Evolutionary conservation across 768 basidiomycete species (phyloP).

Genomic region (Aureoboletus auriporus): DNA sequence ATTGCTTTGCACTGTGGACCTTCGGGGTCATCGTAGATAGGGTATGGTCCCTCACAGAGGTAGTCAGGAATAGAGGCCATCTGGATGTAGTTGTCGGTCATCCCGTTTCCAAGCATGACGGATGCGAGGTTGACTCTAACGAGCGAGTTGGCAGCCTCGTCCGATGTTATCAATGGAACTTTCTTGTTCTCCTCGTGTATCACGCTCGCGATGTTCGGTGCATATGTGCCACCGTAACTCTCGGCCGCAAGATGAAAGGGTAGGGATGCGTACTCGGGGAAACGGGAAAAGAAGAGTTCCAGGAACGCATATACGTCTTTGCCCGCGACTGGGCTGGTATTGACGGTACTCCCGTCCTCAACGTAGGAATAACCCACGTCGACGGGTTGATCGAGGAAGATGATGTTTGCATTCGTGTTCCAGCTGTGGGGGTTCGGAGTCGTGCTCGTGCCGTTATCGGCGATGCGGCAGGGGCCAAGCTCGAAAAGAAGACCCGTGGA

Average conservation of each 20-base stretch:
- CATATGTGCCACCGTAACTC: slow-evolving; percentile 77
- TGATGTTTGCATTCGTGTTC: slow-evolving; percentile 67
- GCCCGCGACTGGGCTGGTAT: slow-evolving; percentile 80
- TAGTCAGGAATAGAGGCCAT: slow-evolving; percentile 79
- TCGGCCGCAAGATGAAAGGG: slow-evolving; percentile 82
- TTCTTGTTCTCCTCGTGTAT: slow-evolving; percentile 78
- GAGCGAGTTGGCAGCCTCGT: slow-evolving; percentile 39
- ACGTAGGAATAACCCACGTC: slow-evolving; percentile 90
- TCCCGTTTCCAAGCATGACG: slow-evolving; percentile 83
- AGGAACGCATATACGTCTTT: slow-evolving; percentile 88
- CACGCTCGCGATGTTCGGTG: slow-evolving; percentile 79
- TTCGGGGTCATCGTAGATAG: slow-evolving; percentile 68
- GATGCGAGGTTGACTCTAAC: slow-evolving; percentile 77
- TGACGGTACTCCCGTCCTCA: slow-evolving; percentile 67
- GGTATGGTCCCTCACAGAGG: slow-evolving; percentile 78
- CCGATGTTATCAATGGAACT: slow-evolving; percentile 39
- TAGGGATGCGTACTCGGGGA: slow-evolving; percentile 62
- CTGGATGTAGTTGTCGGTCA: slow-evolving; percentile 81
- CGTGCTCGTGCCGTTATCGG: slow-evolving; percentile 64
- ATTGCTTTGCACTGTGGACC: slow-evolving; percentile 65
- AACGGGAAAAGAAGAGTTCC: slow-evolving; percentile 74
- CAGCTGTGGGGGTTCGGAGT: slow-evolving; percentile 78
- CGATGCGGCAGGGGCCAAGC: slow-evolving; percentile 82
- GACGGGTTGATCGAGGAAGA: slow-evolving; percentile 72
- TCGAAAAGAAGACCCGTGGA: slow-evolving; percentile 88